Evolutionary conservation across 768 basidiomycete genomes (phyloP).

Genomic region (Gymnopilus dilepis): DNA sequence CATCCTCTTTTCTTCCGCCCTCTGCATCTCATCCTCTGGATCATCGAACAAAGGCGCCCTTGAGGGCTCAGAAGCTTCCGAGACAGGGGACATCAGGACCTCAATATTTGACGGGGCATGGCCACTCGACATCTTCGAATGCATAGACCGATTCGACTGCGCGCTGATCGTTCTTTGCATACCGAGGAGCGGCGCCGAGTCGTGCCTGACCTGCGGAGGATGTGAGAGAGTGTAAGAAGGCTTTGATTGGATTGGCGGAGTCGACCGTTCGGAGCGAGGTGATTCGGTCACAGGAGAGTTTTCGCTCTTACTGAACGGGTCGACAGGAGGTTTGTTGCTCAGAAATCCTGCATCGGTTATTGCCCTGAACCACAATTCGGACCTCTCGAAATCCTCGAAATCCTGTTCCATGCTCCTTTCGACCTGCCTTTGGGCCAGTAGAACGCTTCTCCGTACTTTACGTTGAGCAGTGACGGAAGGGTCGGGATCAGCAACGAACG

Average conservation of each 20-base stretch:
- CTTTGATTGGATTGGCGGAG: slow-evolving; percentile 21
- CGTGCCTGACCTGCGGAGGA: slow-evolving; percentile 34
- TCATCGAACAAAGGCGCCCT: slow-evolving; percentile 84
- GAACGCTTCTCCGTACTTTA: slow-evolving; percentile 76
- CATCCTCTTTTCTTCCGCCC: slow-evolving; percentile 84
- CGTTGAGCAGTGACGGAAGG: slow-evolving; percentile 50
- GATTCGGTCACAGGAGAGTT: slow-evolving; percentile 14
- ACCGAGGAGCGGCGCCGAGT: slow-evolving; percentile 42
- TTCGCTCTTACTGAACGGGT: slow-evolving; percentile 29
- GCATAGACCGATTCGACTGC: slow-evolving; percentile 42
- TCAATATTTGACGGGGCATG: slow-evolving; percentile 66
- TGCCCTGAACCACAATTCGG: slow-evolving; percentile 93
- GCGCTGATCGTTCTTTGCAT: slow-evolving; percentile 48
- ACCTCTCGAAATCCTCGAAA: slow-evolving; percentile 86
- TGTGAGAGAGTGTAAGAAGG: slow-evolving; percentile 24
- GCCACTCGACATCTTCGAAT: slow-evolving; percentile 30
- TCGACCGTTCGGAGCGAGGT: slow-evolving; percentile 17
- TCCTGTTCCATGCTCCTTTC: slow-evolving; percentile 91
- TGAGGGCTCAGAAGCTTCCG: slow-evolving; percentile 55
- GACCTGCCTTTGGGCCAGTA: slow-evolving; percentile 84
- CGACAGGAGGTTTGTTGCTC: slow-evolving; percentile 22
- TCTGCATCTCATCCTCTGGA: slow-evolving; percentile 71
- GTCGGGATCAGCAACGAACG: slow-evolving; percentile 60
- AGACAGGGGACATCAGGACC: slow-evolving; percentile 78
- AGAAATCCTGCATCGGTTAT: slow-evolving; percentile 68